A percentile compares a stretch with the other conserved stretches of the same genome.
These are phyloP conservation scores for Naganishia liquefaciens DNA, from an alignment of 1,284 basidiomycete species.

Conservation along the genomic window DNA sequence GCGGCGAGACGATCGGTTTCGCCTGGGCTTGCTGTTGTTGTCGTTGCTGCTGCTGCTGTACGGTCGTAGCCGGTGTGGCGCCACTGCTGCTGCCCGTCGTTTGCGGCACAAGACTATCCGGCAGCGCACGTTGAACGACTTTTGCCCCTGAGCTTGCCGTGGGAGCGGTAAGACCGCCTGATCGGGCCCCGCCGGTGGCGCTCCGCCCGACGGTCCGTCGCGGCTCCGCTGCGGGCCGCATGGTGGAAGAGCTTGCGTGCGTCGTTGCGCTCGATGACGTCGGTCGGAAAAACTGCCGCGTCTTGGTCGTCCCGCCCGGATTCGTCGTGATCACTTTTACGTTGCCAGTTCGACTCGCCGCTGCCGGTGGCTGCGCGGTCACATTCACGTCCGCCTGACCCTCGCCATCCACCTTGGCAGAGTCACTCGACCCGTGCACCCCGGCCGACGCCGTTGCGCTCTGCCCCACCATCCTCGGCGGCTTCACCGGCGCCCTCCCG, in stretches of 20 bases:
- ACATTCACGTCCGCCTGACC: background rate
- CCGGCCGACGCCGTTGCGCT: background rate
- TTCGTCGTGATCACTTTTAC: constrained; percentile 14
- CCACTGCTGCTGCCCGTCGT: background rate
- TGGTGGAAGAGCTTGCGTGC: background rate
- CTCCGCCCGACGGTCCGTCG: background rate
- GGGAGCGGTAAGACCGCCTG: constrained; percentile 17
- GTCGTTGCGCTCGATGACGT: constrained; percentile 7
- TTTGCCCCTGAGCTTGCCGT: constrained; percentile 22
- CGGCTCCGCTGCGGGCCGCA: background rate
- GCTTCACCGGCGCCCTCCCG: constrained; percentile 7
- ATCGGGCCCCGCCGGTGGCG: background rate
- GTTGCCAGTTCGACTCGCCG: background rate
- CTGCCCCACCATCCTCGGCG: constrained; percentile 4
- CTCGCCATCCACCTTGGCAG: background rate
- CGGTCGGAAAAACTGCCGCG: constrained; percentile 25
- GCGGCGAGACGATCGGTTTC: constrained; percentile 26
- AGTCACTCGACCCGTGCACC: background rate
- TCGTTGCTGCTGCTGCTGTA: too few relatives aligned
- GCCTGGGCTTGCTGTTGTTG: constrained; percentile 20
- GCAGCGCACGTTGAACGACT: constrained; percentile 9
- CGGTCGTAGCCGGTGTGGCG: background rate
- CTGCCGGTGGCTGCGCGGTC: background rate
- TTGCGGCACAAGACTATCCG: background rate
- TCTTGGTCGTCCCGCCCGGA: constrained; percentile 17